Percentiles rank a stretch among this genome's conserved stretches.
Evolutionary conservation across 1,284 basidiomycete species (phyloP).

Genomic region (Ustilago bromivora): DNA sequence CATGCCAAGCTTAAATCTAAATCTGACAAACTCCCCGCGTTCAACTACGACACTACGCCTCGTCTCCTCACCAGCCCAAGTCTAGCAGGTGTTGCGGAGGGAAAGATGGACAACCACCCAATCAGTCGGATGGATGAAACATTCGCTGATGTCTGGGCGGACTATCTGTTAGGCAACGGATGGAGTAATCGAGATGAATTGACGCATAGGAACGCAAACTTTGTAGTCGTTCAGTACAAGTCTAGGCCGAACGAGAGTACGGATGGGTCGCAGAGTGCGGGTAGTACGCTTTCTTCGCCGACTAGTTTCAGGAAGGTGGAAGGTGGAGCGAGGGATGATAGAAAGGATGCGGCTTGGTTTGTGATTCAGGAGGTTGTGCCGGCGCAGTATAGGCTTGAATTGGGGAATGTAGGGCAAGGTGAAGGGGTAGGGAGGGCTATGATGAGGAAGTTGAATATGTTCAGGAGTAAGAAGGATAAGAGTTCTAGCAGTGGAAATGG

Average conservation of each 20-base stretch:
- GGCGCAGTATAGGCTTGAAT: constrained; percentile 57
- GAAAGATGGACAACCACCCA: constrained; percentile 34
- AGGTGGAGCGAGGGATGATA: constrained; percentile 37
- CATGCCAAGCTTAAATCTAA: constrained; percentile 48
- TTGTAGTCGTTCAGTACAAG: constrained; percentile 67
- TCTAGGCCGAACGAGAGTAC: constrained; percentile 48
- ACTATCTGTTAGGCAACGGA: constrained; percentile 64
- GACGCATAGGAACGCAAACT: constrained; percentile 66
- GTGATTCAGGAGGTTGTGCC: constrained; percentile 67
- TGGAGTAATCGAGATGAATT: constrained; percentile 69
- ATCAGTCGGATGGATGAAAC: constrained; percentile 62
- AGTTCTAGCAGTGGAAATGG: constrained; percentile 19
- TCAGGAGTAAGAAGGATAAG: constrained; percentile 45
- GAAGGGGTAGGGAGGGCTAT: constrained; percentile 55
- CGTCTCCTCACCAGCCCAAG: constrained; percentile 50
- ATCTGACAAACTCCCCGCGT: constrained; percentile 53
- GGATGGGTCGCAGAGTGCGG: constrained; percentile 44
- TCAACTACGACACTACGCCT: constrained; percentile 63
- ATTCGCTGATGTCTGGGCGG: constrained; percentile 67
- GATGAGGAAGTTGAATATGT: constrained; percentile 66
- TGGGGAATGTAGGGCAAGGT: constrained; percentile 48
- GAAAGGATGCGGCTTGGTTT: constrained; percentile 66
- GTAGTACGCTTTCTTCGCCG: constrained; percentile 29
- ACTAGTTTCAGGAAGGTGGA: constrained; percentile 37
- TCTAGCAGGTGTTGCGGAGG: constrained; percentile 24